Conservation (phyloP, 1,284 basidiomycete genomes). For the Ceratobasidium sp. region DNA sequence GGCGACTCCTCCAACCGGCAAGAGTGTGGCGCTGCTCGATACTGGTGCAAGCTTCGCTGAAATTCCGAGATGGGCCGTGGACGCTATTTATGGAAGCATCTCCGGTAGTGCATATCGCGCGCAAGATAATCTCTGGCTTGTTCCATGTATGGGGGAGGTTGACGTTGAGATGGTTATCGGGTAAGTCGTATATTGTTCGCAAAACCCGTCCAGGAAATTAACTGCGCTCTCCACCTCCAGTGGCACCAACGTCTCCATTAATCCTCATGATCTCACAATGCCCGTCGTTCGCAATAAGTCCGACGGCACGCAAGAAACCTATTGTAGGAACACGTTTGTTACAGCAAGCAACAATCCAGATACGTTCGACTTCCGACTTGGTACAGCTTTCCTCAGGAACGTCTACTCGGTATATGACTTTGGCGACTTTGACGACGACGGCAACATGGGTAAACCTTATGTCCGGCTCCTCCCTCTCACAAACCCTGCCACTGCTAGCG, state of each 20-base stretch:
- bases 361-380: constrained; percentile 79
- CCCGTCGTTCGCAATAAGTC: constrained; percentile 61
- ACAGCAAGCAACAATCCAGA: constrained; percentile 66
- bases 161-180: constrained; percentile 80
- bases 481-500: constrained; percentile 74
- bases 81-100: constrained; percentile 74
- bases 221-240: constrained; percentile 57
- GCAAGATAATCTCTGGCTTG: constrained; percentile 69
- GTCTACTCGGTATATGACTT: constrained; percentile 89
- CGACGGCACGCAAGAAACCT: constrained; percentile 45
- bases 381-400: constrained; percentile 84
- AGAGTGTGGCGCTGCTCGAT: constrained; percentile 78
- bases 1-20: constrained; percentile 55
- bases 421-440: constrained; percentile 75
- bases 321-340: constrained; percentile 78
- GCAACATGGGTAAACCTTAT: constrained; percentile 72
- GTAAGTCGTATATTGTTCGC: constrained; percentile 60
- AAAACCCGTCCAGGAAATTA: constrained; percentile 33
- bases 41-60: constrained; percentile 72
- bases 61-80: constrained; percentile 69
- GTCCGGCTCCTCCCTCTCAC: constrained; percentile 77
- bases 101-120: constrained; percentile 70
- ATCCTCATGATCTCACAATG: constrained; percentile 78
- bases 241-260: constrained; percentile 52
- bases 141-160: constrained; percentile 78